These are phyloP conservation scores for Globisporangium cylindrosporum DNA, from an alignment of 352 stramenopile species.

Conservation along the genomic window DNA sequence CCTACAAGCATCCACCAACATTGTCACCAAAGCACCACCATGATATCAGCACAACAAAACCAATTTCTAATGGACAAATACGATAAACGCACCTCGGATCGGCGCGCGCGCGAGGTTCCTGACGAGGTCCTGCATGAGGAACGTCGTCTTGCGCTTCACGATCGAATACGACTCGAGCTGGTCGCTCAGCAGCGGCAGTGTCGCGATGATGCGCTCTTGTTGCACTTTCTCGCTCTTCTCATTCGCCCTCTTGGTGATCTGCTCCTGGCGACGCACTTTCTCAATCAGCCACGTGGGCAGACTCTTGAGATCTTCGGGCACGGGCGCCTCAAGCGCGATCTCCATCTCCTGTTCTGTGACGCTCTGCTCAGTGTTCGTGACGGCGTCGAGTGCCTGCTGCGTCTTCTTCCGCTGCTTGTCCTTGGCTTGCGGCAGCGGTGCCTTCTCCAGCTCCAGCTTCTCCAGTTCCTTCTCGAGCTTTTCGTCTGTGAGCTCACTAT, in stretches of 20 bases:
- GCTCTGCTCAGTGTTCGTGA: constrained; percentile 9
- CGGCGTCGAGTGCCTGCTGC: constrained; percentile 13
- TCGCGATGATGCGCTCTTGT: constrained; percentile 45
- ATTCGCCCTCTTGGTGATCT: constrained; percentile 33
- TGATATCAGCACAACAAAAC: background rate
- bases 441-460: constrained; percentile 33
- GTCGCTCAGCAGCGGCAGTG: constrained; percentile 70
- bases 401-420: constrained; percentile 12
- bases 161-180: constrained; percentile 73
- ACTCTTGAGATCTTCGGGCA: constrained; percentile 64
- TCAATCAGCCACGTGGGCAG: constrained; percentile 75
- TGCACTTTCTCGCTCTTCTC: constrained; percentile 42
- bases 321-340: constrained; percentile 49
- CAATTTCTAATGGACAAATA: background rate
- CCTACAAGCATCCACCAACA: constrained; percentile 8
- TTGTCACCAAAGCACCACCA: background rate
- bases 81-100: constrained; percentile 23
- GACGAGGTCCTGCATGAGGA: constrained; percentile 46
- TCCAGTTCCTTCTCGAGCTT: constrained; percentile 34
- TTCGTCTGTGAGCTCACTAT: constrained; percentile 25
- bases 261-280: constrained; percentile 60
- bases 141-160: constrained; percentile 60
- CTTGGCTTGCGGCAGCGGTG: constrained; percentile 28
- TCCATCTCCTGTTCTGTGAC: constrained; percentile 31
- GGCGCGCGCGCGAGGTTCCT: constrained; percentile 42